A percentile compares a stretch with the other conserved stretches of the same genome.
Evolutionary conservation across 345 rosid genomes (phyloP).

Genomic region (Moricandia moricandioides): DNA sequence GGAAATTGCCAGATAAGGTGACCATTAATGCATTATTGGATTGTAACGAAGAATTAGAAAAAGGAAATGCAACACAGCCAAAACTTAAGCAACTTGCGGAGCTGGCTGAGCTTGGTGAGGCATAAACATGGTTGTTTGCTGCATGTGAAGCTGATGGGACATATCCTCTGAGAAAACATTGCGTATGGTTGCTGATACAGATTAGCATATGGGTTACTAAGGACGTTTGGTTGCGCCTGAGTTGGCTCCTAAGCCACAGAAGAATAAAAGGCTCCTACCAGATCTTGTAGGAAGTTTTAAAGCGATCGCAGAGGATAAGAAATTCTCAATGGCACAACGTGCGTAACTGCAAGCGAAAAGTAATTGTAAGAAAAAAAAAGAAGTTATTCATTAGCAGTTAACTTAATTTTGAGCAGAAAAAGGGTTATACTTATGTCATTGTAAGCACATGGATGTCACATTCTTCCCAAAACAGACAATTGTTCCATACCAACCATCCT

Average conservation of each 20-base stretch:
- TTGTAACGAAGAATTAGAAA: background rate
- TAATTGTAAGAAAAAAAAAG: too few relatives aligned
- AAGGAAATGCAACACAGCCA: slow-evolving; percentile 11
- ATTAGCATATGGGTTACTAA: slow-evolving; percentile 51
- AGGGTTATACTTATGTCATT: slow-evolving; percentile 59
- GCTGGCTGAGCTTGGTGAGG: slow-evolving; percentile 60
- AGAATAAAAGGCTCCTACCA: slow-evolving; percentile 27
- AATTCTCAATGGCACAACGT: too few relatives aligned
- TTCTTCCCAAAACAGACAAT: slow-evolving; percentile 72
- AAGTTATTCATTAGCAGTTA: background rate
- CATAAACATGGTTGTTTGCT: slow-evolving; percentile 54
- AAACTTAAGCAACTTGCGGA: slow-evolving; percentile 51
- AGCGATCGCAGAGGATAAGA: too few relatives aligned
- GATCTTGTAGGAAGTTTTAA: too few relatives aligned
- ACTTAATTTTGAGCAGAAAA: too few relatives aligned
- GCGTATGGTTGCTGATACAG: slow-evolving; percentile 55
- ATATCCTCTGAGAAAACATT: slow-evolving; percentile 52
- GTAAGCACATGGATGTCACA: slow-evolving; percentile 58
- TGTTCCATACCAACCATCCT: slow-evolving; percentile 70
- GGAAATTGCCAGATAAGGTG: slow-evolving; percentile 7
- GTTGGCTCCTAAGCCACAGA: slow-evolving; percentile 23
- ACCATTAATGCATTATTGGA: background rate
- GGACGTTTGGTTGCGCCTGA: slow-evolving; percentile 45
- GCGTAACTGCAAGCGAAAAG: too few relatives aligned
- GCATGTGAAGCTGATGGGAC: slow-evolving; percentile 44